A percentile compares a stretch with the other conserved stretches of the same genome.
Conservation (phyloP, 1,284 basidiomycete genomes). For the Sporisorium exsertum region DNA sequence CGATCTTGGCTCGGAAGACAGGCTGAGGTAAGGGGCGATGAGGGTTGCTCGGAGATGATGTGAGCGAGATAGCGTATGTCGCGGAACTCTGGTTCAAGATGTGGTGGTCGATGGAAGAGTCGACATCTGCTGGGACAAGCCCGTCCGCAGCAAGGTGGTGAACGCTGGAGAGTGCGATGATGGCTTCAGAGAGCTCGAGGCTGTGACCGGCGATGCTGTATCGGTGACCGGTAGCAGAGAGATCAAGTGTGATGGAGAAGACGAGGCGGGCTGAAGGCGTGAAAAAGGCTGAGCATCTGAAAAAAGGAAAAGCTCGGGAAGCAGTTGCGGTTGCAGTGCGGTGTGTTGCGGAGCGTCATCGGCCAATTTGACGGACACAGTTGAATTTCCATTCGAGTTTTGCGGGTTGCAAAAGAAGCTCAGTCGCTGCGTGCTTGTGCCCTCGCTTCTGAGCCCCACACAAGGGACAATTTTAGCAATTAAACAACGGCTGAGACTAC, state of each 20-base stretch:
- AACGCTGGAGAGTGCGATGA: too few species aligned
- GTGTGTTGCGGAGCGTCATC: conserved; percentile 18
- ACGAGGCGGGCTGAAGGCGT: neutral
- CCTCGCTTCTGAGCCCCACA: neutral
- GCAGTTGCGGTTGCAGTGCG: neutral
- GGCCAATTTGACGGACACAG: conserved; percentile 30
- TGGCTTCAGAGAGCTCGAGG: neutral
- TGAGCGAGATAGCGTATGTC: too few species aligned
- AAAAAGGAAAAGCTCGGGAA: conserved; percentile 1
- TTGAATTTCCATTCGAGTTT: neutral
- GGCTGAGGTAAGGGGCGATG: too few species aligned
- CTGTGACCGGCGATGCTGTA: neutral
- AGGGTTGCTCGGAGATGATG: too few species aligned
- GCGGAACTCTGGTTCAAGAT: neutral
- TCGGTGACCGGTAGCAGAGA: neutral
- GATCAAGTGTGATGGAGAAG: neutral
- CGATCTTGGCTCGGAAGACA: too few species aligned
- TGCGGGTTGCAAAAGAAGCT: neutral
- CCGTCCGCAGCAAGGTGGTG: neutral
- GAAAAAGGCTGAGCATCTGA: neutral
- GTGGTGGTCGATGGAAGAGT: neutral
- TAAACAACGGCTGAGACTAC: neutral
- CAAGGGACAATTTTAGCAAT: neutral
- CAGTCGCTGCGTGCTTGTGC: neutral
- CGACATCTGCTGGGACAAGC: neutral